These are phyloP conservation scores for Nasturtium officinale DNA, from an alignment of 345 rosid species.

Conservation along the genomic window DNA sequence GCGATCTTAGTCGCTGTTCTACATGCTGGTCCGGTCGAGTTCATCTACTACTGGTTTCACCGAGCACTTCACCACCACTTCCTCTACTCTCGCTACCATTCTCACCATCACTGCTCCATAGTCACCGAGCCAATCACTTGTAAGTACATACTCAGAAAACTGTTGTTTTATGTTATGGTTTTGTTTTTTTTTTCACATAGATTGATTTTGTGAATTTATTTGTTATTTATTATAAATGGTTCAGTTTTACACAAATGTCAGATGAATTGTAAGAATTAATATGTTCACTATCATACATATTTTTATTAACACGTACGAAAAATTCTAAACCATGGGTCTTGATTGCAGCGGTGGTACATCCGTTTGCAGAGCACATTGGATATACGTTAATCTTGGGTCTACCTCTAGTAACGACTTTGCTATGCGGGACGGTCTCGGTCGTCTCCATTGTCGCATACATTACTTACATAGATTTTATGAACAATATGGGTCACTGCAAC, in stretches of 20 bases:
- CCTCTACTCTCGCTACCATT: slow-evolving; percentile 76
- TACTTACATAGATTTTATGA: slow-evolving; percentile 67
- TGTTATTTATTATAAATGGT: background rate
- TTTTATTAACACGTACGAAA: background rate
- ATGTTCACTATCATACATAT: background rate
- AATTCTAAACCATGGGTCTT: background rate
- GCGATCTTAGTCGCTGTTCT: slow-evolving; percentile 43
- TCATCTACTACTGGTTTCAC: slow-evolving; percentile 76
- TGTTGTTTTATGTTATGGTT: background rate
- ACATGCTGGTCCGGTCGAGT: slow-evolving; percentile 71
- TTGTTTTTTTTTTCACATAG: background rate
- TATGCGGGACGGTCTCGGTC: slow-evolving; percentile 46
- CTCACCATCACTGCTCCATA: slow-evolving; percentile 80
- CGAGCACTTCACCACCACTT: slow-evolving; percentile 74
- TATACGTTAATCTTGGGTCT: slow-evolving; percentile 57
- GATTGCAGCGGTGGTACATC: slow-evolving; percentile 78
- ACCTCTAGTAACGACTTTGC: slow-evolving; percentile 42
- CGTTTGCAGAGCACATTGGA: slow-evolving; percentile 66
- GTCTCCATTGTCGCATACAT: slow-evolving; percentile 38
- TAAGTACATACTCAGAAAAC: slow-evolving; percentile 14
- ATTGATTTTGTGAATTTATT: background rate
- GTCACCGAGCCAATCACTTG: slow-evolving; percentile 72
- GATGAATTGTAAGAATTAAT: background rate
- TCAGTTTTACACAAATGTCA: background rate
- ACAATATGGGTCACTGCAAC: slow-evolving; percentile 90